Conservation (phyloP, 2,329 filamentous ascomycete species). For the Sphaceloma murrayae region DNA sequence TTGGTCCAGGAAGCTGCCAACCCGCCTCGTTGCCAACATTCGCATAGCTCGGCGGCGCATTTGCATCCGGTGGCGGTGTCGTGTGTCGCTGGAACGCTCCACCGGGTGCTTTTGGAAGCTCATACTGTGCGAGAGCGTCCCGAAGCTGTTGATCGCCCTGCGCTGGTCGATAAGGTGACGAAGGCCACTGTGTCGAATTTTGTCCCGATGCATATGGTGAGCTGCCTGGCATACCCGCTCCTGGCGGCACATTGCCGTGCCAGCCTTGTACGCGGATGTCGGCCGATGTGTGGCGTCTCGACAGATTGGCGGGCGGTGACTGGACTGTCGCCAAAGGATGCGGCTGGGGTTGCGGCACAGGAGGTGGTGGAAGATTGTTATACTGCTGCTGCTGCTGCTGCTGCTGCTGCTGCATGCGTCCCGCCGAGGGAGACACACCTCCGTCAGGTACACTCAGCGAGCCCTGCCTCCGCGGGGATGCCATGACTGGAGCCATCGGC, state of each 20-base stretch:
- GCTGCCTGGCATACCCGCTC: constrained; percentile 35
- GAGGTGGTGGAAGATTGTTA: constrained; percentile 49
- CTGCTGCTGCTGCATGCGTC: constrained; percentile 64
- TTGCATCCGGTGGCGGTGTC: constrained; percentile 39
- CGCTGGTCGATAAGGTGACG: constrained; percentile 49
- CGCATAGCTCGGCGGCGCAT: constrained; percentile 33
- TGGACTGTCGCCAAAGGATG: constrained; percentile 49
- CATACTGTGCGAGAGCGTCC: constrained; percentile 55
- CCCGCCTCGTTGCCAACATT: constrained; percentile 44
- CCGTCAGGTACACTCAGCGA: constrained; percentile 64
- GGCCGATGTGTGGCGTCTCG: constrained; percentile 83
- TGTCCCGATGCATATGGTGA: constrained; percentile 60
- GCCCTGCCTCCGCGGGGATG: constrained; percentile 72
- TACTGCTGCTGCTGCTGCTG: no score
- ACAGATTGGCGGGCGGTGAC: constrained; percentile 56
- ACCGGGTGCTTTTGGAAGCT: constrained; percentile 45
- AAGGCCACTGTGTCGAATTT: constrained; percentile 55
- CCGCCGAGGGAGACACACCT: constrained; percentile 60
- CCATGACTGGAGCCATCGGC: constrained; percentile 70
- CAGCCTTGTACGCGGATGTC: constrained; percentile 69
- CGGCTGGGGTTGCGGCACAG: constrained; percentile 52
- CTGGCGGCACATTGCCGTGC: constrained; percentile 60
- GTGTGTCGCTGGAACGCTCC: constrained; percentile 38
- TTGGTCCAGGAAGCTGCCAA: constrained; percentile 46
- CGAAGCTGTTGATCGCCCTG: constrained; percentile 51